Base-by-base conservation (phyloP, 331 rosid species). In the Cucumis variabilis region DNA sequence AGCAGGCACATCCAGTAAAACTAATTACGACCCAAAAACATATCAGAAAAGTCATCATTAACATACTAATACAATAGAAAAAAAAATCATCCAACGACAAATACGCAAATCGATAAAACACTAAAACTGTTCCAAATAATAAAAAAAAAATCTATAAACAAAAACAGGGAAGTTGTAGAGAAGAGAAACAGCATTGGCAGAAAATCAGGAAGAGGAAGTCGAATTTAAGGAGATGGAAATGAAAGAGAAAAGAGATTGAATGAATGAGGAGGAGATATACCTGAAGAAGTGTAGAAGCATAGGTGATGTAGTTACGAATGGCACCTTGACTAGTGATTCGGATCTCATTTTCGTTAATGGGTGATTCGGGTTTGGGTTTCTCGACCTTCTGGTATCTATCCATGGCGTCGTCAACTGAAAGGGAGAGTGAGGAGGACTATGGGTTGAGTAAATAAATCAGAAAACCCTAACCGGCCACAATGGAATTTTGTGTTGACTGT, bases 241-340 rank as follows among this genome's bases (percentile, higher is more conserved):
- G 98, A 44, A 97, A 98, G 87, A 95, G 98, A 63, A 63, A 63
- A 1, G 24, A 58, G 58, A 74, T 20, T 21, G 76, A n/a, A 25
- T 21, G 76, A n/a, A 25, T 5, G 30, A 69, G 1, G 16, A 21
- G 27, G 44, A 37, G 11, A 77, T 87, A 44, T 88, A 92, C 94
- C 98, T 95, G 98, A 24, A 97, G 98, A 82, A 95, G 98, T 27
- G 98, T 91, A 83, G 94, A 87, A 68, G 99, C 98, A 88, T 97
- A 97, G 86, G 96, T 95, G 98, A 97, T 97, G 92, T 97, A 95
- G 97, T 97, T 97, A 33, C 99, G 91, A 86, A 97, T 97, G 53
- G 95, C 98, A 86, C 99, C 99, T 86, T 95, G 99, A 24, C 98
- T 92, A 12, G 99, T 96, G 96, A 96, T 95, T 23, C 99, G 97